Evolutionary conservation across 805 yeast genomes (phyloP).

Genomic region (Hanseniaspora meyeri): DNA sequence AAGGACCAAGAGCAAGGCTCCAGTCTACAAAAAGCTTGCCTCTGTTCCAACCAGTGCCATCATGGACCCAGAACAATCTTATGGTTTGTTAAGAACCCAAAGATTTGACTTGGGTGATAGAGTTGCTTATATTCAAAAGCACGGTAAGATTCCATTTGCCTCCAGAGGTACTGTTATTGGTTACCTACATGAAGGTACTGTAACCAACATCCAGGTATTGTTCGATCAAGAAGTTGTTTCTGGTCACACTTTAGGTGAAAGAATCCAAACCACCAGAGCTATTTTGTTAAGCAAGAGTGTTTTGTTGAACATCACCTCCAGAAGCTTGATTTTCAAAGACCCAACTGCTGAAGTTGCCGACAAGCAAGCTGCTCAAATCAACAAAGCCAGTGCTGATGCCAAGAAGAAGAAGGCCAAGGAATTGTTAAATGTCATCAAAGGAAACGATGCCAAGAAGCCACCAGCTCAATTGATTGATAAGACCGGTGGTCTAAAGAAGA

Average conservation of each 20-base stretch:
- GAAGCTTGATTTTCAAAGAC: constrained; percentile 62
- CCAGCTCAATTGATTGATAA: not conserved
- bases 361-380: constrained; percentile 22
- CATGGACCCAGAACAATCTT: constrained; percentile 60
- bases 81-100: constrained; percentile 60
- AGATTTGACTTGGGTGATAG: constrained; percentile 79
- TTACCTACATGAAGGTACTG: constrained; percentile 46
- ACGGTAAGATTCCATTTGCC: constrained; percentile 81
- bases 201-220: constrained; percentile 53
- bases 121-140: constrained; percentile 67
- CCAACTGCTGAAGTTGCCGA: constrained; percentile 31
- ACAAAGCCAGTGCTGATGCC: constrained; percentile 21
- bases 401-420: constrained; percentile 32
- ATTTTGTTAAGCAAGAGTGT: constrained; percentile 68
- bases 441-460: constrained; percentile 16
- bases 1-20: constrained; percentile 30
- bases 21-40: constrained; percentile 45
- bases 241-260: constrained; percentile 72
- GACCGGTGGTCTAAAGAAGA: constrained; percentile 14
- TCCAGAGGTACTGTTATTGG: constrained; percentile 84
- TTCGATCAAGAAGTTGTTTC: constrained; percentile 76
- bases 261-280: constrained; percentile 69
- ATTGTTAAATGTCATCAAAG: constrained; percentile 35
- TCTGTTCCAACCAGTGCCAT: constrained; percentile 80
- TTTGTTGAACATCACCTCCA: constrained; percentile 61